These are phyloP conservation scores for Ehretia macrophylla DNA, from an alignment of 257 asterid species.

Conservation along the genomic window DNA sequence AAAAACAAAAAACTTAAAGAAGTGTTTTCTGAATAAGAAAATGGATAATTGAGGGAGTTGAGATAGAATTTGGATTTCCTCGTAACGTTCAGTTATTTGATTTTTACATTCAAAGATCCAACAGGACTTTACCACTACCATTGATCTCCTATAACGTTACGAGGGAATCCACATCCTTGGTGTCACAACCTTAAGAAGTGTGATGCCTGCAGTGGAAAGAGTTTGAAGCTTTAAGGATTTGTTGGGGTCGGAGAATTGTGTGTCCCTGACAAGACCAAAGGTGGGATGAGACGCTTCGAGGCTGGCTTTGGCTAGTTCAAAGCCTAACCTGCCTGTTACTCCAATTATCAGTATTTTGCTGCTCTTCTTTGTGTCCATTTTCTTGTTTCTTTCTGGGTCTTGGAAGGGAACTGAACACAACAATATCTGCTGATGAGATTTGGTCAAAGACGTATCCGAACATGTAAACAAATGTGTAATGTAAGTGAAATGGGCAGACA, in stretches of 20 bases:
- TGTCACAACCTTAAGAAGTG: slow-evolving; percentile 42
- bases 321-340: slow-evolving; percentile 78
- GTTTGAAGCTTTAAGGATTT: slow-evolving; percentile 47
- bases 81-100: too few species aligned
- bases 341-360: slow-evolving; percentile 76
- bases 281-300: slow-evolving; percentile 63
- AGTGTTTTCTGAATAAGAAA: background rate
- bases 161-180: too few species aligned
- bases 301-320: slow-evolving; percentile 75
- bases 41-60: too few species aligned
- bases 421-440: too few species aligned
- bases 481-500: too few species aligned
- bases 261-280: slow-evolving; percentile 72
- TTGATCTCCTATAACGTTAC: too few species aligned
- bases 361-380: slow-evolving; percentile 16
- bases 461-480: too few species aligned
- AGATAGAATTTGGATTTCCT: too few species aligned
- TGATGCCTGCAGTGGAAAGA: slow-evolving; percentile 53
- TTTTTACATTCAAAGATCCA: too few species aligned
- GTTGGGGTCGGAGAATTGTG: slow-evolving; percentile 59
- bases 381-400: background rate
- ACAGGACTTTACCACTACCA: too few species aligned
- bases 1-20: background rate
- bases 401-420: too few species aligned
- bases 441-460: too few species aligned